Evolutionary conservation across 1,284 basidiomycete genomes (phyloP).

Genomic region (Psilocybe mexicana): DNA sequence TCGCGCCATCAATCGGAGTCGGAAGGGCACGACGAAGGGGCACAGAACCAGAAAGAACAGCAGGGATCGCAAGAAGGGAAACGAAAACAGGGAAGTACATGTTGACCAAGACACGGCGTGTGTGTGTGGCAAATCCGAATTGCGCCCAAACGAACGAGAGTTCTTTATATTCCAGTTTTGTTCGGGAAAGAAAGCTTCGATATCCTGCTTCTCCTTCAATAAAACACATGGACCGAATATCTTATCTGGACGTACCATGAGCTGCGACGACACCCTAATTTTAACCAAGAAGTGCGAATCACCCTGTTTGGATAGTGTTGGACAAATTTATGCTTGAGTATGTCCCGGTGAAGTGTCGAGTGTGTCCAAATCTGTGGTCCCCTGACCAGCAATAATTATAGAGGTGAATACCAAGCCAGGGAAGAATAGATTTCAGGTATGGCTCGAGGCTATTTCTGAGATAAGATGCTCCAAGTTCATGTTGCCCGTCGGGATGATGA

Average conservation of each 20-base stretch:
- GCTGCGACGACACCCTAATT: not conserved
- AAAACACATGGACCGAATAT: not conserved
- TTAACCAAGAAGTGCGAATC: not conserved
- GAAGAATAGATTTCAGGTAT: no score
- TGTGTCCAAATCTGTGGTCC: not conserved
- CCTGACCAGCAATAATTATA: no score
- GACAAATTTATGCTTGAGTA: no score
- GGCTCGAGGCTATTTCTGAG: not conserved
- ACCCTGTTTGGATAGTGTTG: not conserved
- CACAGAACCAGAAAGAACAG: slow-evolving; percentile 1
- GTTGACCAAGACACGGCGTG: not conserved
- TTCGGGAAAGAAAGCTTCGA: not conserved
- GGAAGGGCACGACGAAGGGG: slow-evolving; percentile 31
- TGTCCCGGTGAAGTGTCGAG: not conserved
- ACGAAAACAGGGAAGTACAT: not conserved
- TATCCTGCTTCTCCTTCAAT: not conserved
- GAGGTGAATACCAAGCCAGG: no score
- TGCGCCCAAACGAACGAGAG: not conserved
- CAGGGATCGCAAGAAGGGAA: slow-evolving; percentile 5
- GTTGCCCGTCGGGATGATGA: not conserved
- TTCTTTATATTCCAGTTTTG: not conserved
- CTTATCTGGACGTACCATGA: slow-evolving; percentile 10
- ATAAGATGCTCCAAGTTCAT: not conserved
- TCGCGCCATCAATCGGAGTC: slow-evolving; percentile 36
- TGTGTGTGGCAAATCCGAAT: not conserved